phyloP scores from a whole-genome alignment of 1,284 basidiomycete species.

The Cryptococcus sp. region DNA sequence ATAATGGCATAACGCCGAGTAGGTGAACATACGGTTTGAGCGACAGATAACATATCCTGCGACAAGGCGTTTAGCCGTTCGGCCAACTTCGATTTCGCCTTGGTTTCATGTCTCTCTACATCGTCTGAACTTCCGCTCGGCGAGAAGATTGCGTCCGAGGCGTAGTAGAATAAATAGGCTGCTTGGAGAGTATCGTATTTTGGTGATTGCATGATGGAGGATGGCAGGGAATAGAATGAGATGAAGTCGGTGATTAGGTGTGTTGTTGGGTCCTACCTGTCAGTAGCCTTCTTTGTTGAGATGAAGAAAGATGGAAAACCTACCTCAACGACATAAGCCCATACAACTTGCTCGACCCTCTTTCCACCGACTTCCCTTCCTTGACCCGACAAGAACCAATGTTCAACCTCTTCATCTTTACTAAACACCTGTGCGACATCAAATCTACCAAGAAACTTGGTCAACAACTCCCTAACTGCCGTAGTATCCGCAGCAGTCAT shows the following conservation, averaged over 20 bases:
- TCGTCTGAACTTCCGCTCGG: conserved; percentile 32
- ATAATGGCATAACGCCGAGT: not conserved
- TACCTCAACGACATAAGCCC: conserved; percentile 96
- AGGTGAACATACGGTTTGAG: conserved; percentile 53
- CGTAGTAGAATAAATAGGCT: conserved; percentile 57
- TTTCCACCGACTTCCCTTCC: conserved; percentile 60
- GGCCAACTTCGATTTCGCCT: conserved; percentile 62
- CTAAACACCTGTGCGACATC: conserved; percentile 75
- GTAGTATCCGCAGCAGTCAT: conserved; percentile 77
- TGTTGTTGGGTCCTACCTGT: conserved; percentile 66
- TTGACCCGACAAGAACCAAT: conserved; percentile 81
- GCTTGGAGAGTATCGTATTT: conserved; percentile 50
- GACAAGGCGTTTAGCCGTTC: conserved; percentile 68
- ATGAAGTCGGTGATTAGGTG: conserved; percentile 89
- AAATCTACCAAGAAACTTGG: conserved; percentile 79
- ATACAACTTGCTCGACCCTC: conserved; percentile 78
- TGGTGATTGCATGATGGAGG: conserved; percentile 52
- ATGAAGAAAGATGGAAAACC: conserved; percentile 18
- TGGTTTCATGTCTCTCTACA: conserved; percentile 48
- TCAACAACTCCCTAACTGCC: conserved; percentile 68
- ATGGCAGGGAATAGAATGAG: conserved; percentile 95
- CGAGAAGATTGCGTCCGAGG: conserved; percentile 42
- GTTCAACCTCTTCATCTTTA: conserved; percentile 69
- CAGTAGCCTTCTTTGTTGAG: not conserved
- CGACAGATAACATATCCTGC: conserved; percentile 71